Conservation (phyloP, 495 filamentous ascomycete species). For the Aspergillus homomorphus region DNA sequence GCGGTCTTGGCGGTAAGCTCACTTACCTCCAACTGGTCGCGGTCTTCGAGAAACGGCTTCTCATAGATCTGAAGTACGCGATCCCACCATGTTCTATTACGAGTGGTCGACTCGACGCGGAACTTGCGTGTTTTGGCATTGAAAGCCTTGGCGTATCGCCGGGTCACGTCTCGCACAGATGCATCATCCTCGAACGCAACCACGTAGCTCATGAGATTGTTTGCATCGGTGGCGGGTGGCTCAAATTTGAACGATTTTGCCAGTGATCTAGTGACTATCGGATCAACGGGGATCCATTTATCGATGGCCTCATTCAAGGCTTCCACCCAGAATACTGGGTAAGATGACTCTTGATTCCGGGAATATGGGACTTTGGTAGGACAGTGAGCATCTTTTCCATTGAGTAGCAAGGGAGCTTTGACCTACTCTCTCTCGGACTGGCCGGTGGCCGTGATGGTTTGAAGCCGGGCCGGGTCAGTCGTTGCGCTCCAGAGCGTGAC, state of each 20-base stretch:
- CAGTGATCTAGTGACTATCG: conserved; percentile 72
- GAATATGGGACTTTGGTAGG: conserved; percentile 20
- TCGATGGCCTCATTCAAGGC: conserved; percentile 77
- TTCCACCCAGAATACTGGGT: conserved; percentile 92
- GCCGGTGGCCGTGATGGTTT: conserved; percentile 23
- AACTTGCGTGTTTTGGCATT: conserved; percentile 81
- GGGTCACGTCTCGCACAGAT: conserved; percentile 74
- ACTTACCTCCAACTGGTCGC: conserved; percentile 77
- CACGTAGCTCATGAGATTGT: conserved; percentile 78
- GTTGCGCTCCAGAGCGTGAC: conserved; percentile 21
- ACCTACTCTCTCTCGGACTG: conserved; percentile 9
- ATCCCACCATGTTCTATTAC: conserved; percentile 72
- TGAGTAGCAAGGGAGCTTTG: not conserved
- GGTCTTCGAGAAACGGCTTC: conserved; percentile 53
- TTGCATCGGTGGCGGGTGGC: conserved; percentile 68
- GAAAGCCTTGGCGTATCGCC: conserved; percentile 74
- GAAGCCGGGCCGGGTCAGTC: conserved; percentile 46
- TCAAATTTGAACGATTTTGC: conserved; percentile 74
- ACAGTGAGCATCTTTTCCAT: not conserved
- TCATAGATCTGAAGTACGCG: conserved; percentile 58
- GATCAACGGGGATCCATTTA: conserved; percentile 89
- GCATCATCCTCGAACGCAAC: conserved; percentile 80
- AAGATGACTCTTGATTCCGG: conserved; percentile 49
- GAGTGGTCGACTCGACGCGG: conserved; percentile 65
- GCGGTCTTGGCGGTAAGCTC: conserved; percentile 69